Conservation (phyloP, 202 grass and related monocot species). For the Bolboschoenoplectus hybrid region DNA sequence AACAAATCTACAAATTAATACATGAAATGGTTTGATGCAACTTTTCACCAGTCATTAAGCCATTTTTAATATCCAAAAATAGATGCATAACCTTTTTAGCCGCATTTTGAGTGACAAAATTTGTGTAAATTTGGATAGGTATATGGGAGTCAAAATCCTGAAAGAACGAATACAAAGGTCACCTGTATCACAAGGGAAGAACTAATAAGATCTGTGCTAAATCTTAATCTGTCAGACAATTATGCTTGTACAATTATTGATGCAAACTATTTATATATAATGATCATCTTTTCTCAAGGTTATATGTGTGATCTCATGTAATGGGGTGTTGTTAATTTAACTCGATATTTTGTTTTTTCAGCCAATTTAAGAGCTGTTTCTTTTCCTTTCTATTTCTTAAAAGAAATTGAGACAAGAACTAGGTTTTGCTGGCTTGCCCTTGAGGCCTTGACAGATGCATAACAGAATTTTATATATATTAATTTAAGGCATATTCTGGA, state of each 20-base stretch:
- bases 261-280: background rate
- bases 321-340: background rate
- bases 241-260: background rate
- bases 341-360: background rate
- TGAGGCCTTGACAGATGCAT: background rate
- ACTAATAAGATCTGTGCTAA: background rate
- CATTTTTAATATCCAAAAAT: background rate
- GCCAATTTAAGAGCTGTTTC: background rate
- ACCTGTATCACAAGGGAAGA: background rate
- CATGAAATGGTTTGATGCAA: background rate
- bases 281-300: background rate
- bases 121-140: slow-evolving; percentile 58
- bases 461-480: no score
- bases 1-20: background rate
- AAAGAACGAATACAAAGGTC: slow-evolving; percentile 44
- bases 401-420: no score
- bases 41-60: background rate
- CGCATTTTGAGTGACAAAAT: slow-evolving; percentile 41
- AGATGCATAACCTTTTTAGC: slow-evolving; percentile 33
- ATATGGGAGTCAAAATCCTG: slow-evolving; percentile 77
- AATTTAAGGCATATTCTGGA: no score
- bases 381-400: no score
- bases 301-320: slow-evolving; percentile 17
- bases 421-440: background rate
- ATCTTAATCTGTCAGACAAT: background rate